Evolutionary conservation across 345 rosid species (phyloP).

Genomic region (Eucalyptus fibrosa): DNA sequence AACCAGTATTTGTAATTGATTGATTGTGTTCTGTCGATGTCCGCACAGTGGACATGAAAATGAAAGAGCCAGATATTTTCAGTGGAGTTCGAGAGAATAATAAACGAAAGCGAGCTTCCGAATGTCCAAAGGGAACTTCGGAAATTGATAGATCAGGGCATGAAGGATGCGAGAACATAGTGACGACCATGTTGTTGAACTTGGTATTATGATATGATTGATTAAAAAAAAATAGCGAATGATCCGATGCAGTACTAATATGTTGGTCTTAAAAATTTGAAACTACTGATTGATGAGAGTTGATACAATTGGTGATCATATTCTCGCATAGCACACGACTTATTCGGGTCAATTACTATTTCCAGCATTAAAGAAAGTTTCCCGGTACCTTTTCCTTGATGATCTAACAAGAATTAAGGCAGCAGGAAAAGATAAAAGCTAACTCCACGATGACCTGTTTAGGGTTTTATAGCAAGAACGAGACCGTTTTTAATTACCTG

Average conservation of each 20-base stretch:
- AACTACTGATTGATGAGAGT: not conserved
- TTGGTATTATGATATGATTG: not conserved
- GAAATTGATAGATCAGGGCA: not conserved
- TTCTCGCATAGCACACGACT: not conserved
- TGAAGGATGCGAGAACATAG: not conserved
- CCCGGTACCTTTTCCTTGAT: not conserved
- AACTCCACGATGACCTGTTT: not conserved
- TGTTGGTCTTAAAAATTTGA: not conserved
- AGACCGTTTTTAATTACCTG: not conserved
- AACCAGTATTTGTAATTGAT: not conserved
- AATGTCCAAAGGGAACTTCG: not conserved
- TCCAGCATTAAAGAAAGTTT: not conserved
- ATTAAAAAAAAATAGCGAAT: not conserved
- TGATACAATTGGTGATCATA: not conserved
- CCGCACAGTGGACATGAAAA: not conserved
- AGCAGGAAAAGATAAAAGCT: not conserved
- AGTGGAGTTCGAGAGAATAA: not conserved
- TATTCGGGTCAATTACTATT: not conserved
- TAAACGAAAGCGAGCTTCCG: not conserved
- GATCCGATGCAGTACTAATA: not conserved
- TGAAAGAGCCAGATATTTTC: not conserved
- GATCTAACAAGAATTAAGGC: not conserved
- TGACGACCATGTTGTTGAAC: too few species aligned
- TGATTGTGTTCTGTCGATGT: not conserved
- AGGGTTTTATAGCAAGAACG: not conserved